These are phyloP conservation scores for Hypoxylon sp. DNA, from an alignment of 2,329 filamentous ascomycete species.

Conservation along the genomic window DNA sequence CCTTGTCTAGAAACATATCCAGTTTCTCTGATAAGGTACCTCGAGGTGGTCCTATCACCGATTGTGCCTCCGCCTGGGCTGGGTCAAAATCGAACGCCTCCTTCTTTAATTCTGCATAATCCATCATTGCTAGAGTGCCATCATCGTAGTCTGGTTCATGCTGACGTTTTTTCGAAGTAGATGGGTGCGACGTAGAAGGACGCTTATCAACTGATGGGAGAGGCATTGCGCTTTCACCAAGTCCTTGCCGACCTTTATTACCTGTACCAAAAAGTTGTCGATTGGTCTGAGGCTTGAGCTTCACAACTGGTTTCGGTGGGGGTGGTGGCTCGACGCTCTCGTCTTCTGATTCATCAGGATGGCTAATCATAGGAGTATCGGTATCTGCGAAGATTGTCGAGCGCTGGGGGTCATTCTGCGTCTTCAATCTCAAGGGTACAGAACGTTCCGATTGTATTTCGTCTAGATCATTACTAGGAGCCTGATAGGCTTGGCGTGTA, in stretches of 20 bases:
- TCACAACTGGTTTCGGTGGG: conserved; percentile 49
- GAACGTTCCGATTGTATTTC: conserved; percentile 42
- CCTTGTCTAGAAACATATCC: conserved; percentile 61
- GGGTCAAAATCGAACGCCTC: conserved; percentile 73
- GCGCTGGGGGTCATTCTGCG: conserved; percentile 45
- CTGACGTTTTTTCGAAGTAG: conserved; percentile 50
- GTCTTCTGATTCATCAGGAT: conserved; percentile 49
- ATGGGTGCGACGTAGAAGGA: conserved; percentile 35
- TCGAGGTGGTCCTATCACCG: conserved; percentile 55
- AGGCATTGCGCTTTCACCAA: conserved; percentile 51
- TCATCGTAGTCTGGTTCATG: conserved; percentile 69
- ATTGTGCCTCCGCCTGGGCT: conserved; percentile 59
- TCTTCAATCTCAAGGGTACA: conserved; percentile 43
- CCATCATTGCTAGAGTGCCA: conserved; percentile 67
- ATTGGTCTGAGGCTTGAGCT: conserved; percentile 49
- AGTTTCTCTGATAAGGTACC: conserved; percentile 65
- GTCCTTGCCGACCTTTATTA: conserved; percentile 40
- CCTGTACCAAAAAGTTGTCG: conserved; percentile 50
- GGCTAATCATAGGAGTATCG: conserved; percentile 51
- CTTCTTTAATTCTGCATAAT: conserved; percentile 63
- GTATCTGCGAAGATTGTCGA: conserved; percentile 53
- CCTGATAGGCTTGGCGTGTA: conserved; percentile 44
- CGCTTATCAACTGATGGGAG: conserved; percentile 47
- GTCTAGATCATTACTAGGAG: conserved; percentile 44
- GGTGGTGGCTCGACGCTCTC: conserved; percentile 49